Conservation (phyloP, 805 yeast genomes). For the Kazachstania kunashirensis region DNA sequence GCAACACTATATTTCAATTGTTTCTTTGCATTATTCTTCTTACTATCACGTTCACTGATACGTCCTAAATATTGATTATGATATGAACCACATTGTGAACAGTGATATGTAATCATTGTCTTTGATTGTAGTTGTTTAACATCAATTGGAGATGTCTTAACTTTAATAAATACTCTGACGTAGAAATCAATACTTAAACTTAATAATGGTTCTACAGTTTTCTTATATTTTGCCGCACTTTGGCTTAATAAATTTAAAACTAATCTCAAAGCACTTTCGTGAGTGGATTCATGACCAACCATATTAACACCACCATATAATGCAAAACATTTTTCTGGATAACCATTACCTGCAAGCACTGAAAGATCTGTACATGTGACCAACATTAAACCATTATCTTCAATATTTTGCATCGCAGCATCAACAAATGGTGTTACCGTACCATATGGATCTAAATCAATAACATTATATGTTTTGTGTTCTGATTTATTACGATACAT, state of each 20-base stretch:
- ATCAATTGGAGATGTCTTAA: constrained; percentile 64
- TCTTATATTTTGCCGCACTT: constrained; percentile 85
- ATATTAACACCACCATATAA: constrained; percentile 87
- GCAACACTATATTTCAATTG: constrained; percentile 51
- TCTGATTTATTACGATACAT: constrained; percentile 46
- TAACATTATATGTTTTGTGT: constrained; percentile 57
- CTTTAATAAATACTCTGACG: constrained; percentile 74
- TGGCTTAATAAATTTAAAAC: constrained; percentile 67
- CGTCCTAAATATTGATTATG: constrained; percentile 70
- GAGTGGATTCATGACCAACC: constrained; percentile 70
- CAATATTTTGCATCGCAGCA: constrained; percentile 76
- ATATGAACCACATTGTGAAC: constrained; percentile 78
- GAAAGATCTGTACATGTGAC: constrained; percentile 96
- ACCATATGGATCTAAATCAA: constrained; percentile 96
- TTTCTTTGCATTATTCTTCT: constrained; percentile 26
- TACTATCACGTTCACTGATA: constrained; percentile 34
- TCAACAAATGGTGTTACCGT: constrained; percentile 94
- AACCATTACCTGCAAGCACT: constrained; percentile 89
- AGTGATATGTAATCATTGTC: constrained; percentile 69
- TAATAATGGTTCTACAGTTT: constrained; percentile 76
- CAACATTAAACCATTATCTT: constrained; percentile 73
- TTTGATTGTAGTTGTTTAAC: constrained; percentile 74
- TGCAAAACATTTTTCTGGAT: constrained; percentile 94
- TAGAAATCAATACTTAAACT: constrained; percentile 87
- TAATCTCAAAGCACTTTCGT: constrained; percentile 84